A percentile compares a stretch with the other conserved stretches of the same genome.
These are phyloP conservation scores for Rhizoclosmatium sp. DNA, from an alignment of 192 early-diverging fungal genomes.

Conservation along the genomic window DNA sequence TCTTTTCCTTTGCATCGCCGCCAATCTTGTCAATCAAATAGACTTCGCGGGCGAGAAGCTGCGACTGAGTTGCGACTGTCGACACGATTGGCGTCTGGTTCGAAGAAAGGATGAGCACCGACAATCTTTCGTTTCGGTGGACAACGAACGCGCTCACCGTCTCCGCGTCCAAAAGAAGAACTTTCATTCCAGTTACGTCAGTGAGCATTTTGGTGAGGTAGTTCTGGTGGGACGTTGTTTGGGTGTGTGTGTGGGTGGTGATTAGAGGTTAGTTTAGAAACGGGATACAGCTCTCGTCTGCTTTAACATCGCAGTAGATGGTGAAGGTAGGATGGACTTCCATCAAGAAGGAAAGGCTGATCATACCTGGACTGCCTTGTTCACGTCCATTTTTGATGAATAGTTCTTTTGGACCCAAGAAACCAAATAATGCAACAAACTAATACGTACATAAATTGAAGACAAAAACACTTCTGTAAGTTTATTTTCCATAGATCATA, in stretches of 20 bases:
- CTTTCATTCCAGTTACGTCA: slow-evolving; percentile 97
- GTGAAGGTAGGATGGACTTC: too few relatives aligned
- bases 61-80: slow-evolving; percentile 91
- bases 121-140: not conserved
- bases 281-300: too few relatives aligned
- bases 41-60: slow-evolving; percentile 88
- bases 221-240: slow-evolving; percentile 56
- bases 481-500: too few relatives aligned
- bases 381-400: slow-evolving; percentile 39
- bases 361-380: slow-evolving; percentile 44
- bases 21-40: slow-evolving; percentile 95
- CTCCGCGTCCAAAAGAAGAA: slow-evolving; percentile 90
- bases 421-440: too few relatives aligned
- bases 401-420: too few relatives aligned
- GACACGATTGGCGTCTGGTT: slow-evolving; percentile 93
- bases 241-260: too few relatives aligned
- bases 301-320: too few relatives aligned
- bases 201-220: slow-evolving; percentile 93
- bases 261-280: too few relatives aligned
- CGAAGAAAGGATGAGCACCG: slow-evolving; percentile 5
- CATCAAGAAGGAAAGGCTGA: too few relatives aligned
- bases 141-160: slow-evolving; percentile 64
- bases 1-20: slow-evolving; percentile 82
- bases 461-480: too few relatives aligned
- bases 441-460: too few relatives aligned